Conservation (phyloP, 2,329 filamentous ascomycete species). For the Colletotrichum sp. region DNA sequence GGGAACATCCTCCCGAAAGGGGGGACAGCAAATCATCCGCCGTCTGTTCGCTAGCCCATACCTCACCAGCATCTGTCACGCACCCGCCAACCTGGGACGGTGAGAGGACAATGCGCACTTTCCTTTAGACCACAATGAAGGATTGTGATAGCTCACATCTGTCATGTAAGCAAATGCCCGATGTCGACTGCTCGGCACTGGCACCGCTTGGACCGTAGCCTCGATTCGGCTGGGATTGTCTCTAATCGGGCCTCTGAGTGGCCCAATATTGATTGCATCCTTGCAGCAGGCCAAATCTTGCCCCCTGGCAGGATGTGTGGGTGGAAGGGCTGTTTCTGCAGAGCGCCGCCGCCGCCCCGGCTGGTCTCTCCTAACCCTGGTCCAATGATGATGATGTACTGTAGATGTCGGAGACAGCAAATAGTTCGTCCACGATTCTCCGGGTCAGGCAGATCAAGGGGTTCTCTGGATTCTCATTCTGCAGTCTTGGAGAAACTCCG, state of each 20-base stretch:
- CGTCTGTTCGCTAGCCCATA: neutral
- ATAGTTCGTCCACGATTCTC: neutral
- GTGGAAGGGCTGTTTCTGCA: conserved; percentile 1
- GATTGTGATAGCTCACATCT: neutral
- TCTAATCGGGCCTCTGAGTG: conserved; percentile 6
- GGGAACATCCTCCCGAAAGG: neutral
- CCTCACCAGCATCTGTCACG: neutral
- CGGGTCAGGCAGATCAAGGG: neutral
- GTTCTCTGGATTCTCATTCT: neutral
- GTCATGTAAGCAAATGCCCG: neutral
- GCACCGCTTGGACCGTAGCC: neutral
- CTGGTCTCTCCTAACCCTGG: neutral
- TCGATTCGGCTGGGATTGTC: neutral
- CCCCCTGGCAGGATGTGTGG: conserved; percentile 2
- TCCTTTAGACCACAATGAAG: neutral
- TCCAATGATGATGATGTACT: neutral
- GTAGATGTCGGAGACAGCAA: neutral
- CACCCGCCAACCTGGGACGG: conserved; percentile 5
- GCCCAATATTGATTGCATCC: conserved; percentile 15
- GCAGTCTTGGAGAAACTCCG: neutral
- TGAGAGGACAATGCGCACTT: neutral
- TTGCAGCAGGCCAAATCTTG: conserved; percentile 4
- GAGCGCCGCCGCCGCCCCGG: neutral
- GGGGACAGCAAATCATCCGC: neutral
- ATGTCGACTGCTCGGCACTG: neutral